These are phyloP conservation scores for Fraxinus anomala DNA, from an alignment of 257 asterid genomes.

Conservation along the genomic window DNA sequence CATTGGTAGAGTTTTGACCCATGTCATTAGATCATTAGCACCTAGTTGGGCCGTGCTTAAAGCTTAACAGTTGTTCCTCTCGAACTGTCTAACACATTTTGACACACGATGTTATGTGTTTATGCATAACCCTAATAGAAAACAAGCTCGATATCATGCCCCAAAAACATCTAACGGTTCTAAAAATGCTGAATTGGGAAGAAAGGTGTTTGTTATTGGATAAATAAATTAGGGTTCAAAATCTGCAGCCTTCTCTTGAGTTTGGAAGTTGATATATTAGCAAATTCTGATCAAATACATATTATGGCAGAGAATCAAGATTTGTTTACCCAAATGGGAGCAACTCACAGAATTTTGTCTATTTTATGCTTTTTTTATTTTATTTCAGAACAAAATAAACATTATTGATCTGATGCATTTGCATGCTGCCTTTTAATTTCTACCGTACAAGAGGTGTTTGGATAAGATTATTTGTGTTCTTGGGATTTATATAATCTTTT, in stretches of 20 bases:
- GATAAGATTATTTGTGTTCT: background rate
- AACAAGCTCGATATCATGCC: too few relatives aligned
- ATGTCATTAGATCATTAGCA: too few relatives aligned
- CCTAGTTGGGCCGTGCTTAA: too few relatives aligned
- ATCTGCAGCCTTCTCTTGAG: background rate
- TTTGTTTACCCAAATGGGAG: conserved; percentile 8
- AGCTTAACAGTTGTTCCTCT: too few relatives aligned
- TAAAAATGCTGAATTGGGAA: background rate
- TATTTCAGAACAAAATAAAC: background rate
- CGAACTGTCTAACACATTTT: too few relatives aligned
- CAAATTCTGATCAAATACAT: conserved; percentile 2
- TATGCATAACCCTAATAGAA: too few relatives aligned
- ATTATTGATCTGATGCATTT: background rate
- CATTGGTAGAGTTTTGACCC: too few relatives aligned
- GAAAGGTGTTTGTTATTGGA: background rate
- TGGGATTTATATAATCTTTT: background rate
- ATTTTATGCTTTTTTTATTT: background rate
- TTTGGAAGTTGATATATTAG: background rate
- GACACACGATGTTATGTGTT: too few relatives aligned
- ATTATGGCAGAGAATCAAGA: background rate
- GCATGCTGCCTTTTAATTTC: background rate
- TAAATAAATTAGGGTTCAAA: background rate
- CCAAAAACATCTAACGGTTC: too few relatives aligned
- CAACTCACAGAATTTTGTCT: background rate
- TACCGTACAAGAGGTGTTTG: background rate